Percentiles rank a stretch among this genome's conserved stretches.
Evolutionary conservation across 495 filamentous ascomycete genomes (phyloP).

Genomic region (Talaromyces proteolyticus): DNA sequence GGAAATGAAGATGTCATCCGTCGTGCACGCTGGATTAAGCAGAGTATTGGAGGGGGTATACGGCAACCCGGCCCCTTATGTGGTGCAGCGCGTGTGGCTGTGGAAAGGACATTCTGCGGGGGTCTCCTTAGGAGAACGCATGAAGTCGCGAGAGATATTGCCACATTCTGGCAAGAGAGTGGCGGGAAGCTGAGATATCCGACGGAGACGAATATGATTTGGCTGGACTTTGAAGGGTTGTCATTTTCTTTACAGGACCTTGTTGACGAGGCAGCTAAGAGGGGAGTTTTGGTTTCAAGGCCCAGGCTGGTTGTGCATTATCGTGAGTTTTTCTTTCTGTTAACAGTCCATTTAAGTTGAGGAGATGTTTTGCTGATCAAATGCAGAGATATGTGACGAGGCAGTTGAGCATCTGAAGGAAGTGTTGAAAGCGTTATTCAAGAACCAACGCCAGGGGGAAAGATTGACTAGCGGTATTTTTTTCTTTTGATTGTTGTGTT

Average conservation of each 20-base stretch:
- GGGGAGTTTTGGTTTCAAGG: slow-evolving; percentile 31
- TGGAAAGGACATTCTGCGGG: slow-evolving; percentile 57
- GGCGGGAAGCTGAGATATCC: slow-evolving; percentile 38
- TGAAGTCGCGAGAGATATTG: slow-evolving; percentile 56
- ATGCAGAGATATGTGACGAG: too few species aligned
- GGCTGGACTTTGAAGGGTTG: slow-evolving; percentile 64
- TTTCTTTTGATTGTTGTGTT: too few species aligned
- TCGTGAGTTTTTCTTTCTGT: too few species aligned
- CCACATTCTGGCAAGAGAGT: slow-evolving; percentile 52
- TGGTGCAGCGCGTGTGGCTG: slow-evolving; percentile 36
- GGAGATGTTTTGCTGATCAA: too few species aligned
- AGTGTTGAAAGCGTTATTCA: too few species aligned
- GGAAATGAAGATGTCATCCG: slow-evolving; percentile 1
- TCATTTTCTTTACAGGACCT: slow-evolving; percentile 37
- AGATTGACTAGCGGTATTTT: too few species aligned
- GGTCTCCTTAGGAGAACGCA: slow-evolving; percentile 60
- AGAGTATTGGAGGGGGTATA: slow-evolving; percentile 11
- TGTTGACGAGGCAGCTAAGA: slow-evolving; percentile 25
- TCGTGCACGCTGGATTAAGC: slow-evolving; percentile 6
- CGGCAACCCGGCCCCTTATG: slow-evolving; percentile 35
- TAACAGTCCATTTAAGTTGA: too few species aligned
- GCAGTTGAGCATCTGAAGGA: too few species aligned
- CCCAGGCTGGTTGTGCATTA: slow-evolving; percentile 37
- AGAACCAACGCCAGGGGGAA: too few species aligned
- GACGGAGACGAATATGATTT: slow-evolving; percentile 90